Base-by-base conservation (phyloP, 768 basidiomycete genomes). In the Saitozyma podzolica region DNA sequence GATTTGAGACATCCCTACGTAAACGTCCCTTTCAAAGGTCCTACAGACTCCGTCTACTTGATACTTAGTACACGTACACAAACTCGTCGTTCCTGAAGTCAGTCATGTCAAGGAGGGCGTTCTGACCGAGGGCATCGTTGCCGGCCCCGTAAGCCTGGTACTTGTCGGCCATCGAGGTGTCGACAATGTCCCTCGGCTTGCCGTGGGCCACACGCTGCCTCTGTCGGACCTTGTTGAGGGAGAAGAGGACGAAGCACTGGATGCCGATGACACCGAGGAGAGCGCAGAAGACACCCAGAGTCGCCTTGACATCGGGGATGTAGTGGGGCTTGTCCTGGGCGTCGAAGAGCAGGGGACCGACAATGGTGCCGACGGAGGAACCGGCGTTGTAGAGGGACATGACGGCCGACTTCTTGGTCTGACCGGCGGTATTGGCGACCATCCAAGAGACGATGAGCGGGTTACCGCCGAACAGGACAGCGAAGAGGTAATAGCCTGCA, bases 391-490 rank as follows among this genome's bases (percentile, higher is more conserved):
- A 78, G 3, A 71, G 40, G 6, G 68, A 51, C 47, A 72, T 61
- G 17, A 68, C 57, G 41, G 54, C 64, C 6, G 61, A 55, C 63
- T 73, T 69, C 67, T 75, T 74, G 13, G 72, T 69, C 42, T 68
- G 63, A n/a, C 78, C 78, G 6, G 65, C 76, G 17, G 69, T 68
- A 64, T 78, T 78, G 39, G 71, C 73, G 3, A 75, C 71, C 54
- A 78, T 75, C 78, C 77, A 80, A 29, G 65, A 66, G 42, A 78
- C 66, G 60, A 80, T 72, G 10, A 80, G 63, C 10, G 76, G 70
- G 67, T 79, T 78, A 54, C 70, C 73, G 41, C 73, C 73, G 63
- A 76, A 80, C 14, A 80, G 67, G 70, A 78, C 70, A 40, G 75
- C 58, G 42, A 75, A 40, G 19, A 76, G 61, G 68, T 78, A 80